phyloP scores from a whole-genome alignment of 1,284 basidiomycete species.

The Trichosporon coremiiforme region DNA sequence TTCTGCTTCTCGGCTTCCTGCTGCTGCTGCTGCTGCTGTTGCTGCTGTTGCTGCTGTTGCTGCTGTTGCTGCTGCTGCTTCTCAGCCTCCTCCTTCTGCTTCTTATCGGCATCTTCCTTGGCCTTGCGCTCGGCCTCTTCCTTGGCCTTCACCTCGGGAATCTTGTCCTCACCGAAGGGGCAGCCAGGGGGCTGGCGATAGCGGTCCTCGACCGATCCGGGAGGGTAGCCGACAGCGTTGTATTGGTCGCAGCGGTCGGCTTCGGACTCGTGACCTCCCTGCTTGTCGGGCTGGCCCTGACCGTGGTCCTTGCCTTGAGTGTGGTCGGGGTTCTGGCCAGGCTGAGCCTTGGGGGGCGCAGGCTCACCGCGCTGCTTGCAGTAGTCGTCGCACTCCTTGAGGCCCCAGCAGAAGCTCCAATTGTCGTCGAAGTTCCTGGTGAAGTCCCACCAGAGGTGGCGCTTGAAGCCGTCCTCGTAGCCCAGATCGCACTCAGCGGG shows the following conservation, averaged over 20 bases:
- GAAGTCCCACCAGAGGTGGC: conserved; percentile 15
- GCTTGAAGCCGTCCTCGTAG: neutral
- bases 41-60: neutral
- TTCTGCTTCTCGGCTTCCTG: neutral
- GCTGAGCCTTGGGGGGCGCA: neutral
- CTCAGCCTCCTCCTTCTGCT: neutral
- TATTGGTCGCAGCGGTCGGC: neutral
- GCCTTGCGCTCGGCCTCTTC: neutral
- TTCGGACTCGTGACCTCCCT: neutral
- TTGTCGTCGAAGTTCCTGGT: conserved; percentile 5
- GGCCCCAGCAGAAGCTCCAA: neutral
- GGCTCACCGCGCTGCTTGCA: neutral
- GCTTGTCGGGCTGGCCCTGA: neutral
- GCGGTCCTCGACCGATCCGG: neutral
- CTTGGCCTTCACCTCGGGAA: neutral
- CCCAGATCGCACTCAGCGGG: conserved; percentile 63
- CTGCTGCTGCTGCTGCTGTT: neutral
- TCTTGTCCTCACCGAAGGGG: neutral
- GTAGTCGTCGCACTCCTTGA: neutral
- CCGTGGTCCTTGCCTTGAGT: neutral
- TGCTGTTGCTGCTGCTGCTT: conserved; percentile 5
- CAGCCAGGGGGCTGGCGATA: neutral
- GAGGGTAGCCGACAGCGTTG: neutral
- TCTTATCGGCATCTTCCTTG: neutral
- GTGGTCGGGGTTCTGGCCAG: neutral